These are phyloP conservation scores for Porogramme epimiltina DNA, from an alignment of 1,284 basidiomycete species.

Conservation along the genomic window DNA sequence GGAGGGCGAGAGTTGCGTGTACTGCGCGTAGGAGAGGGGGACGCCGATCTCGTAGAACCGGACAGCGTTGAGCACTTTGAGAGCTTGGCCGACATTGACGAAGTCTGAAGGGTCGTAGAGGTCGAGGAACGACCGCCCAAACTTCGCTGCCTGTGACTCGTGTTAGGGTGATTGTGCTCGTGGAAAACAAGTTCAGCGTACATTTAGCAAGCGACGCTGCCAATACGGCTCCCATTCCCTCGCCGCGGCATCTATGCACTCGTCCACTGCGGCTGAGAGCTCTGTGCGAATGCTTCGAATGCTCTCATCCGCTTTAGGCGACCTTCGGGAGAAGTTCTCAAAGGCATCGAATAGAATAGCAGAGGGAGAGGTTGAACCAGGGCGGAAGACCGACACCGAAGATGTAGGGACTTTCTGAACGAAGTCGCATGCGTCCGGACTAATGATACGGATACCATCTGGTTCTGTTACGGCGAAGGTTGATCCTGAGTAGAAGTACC, in stretches of 20 bases:
- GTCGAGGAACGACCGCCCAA: conserved; percentile 93
- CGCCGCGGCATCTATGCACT: conserved; percentile 92
- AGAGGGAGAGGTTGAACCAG: conserved; percentile 90
- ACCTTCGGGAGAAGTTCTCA: conserved; percentile 82
- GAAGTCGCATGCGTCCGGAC: conserved; percentile 83
- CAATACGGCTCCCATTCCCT: conserved; percentile 89
- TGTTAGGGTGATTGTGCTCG: conserved; percentile 2
- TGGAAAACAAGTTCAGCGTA: conserved; percentile 37
- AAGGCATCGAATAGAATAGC: conserved; percentile 93
- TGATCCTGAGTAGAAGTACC: conserved; percentile 80
- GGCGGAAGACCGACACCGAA: conserved; percentile 83
- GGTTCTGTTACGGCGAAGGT: conserved; percentile 82
- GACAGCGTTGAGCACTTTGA: conserved; percentile 96
- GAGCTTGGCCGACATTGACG: conserved; percentile 86
- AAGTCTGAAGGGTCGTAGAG: conserved; percentile 91
- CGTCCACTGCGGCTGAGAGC: conserved; percentile 86
- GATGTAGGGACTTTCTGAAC: conserved; percentile 92
- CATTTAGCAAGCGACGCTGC: conserved; percentile 87
- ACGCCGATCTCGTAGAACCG: conserved; percentile 92
- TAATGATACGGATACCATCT: conserved; percentile 86
- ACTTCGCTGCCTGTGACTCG: conserved; percentile 80
- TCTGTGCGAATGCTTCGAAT: conserved; percentile 89
- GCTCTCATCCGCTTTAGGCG: conserved; percentile 91
- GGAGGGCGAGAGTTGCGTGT: conserved; percentile 74
- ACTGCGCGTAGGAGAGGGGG: conserved; percentile 92